phyloP scores from a whole-genome alignment of 768 basidiomycete species.

The Scleroderma citrinum region DNA sequence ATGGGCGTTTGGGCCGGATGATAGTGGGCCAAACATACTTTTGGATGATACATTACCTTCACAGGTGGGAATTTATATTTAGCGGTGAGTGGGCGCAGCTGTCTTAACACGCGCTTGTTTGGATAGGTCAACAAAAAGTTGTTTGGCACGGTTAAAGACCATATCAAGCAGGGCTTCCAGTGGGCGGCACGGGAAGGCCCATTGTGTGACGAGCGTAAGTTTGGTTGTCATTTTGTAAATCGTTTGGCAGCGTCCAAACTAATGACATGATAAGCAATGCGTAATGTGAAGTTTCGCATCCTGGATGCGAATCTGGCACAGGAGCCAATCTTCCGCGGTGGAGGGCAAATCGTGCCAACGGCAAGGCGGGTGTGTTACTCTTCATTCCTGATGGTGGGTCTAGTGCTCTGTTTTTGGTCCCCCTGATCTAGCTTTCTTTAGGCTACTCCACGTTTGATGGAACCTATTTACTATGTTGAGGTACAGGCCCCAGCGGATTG shows the following conservation, averaged over 20 bases:
- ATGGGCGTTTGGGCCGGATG: slow-evolving; percentile 99
- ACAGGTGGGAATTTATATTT: slow-evolving; percentile 46
- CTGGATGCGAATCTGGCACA: slow-evolving; percentile 88
- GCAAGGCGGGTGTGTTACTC: slow-evolving; percentile 99
- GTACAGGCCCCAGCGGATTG: slow-evolving; percentile 99
- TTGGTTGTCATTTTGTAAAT: background rate
- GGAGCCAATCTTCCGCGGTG: slow-evolving; percentile 96
- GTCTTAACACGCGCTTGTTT: background rate
- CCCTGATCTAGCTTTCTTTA: slow-evolving; percentile 30
- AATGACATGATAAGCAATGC: slow-evolving; percentile 62
- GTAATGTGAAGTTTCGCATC: slow-evolving; percentile 96
- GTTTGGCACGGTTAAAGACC: slow-evolving; percentile 83
- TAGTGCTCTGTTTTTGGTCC: background rate
- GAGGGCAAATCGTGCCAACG: slow-evolving; percentile 97
- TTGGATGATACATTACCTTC: slow-evolving; percentile 95
- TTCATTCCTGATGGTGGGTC: slow-evolving; percentile 90
- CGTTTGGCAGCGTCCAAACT: background rate
- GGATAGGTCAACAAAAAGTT: slow-evolving; percentile 87
- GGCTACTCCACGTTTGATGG: slow-evolving; percentile 94
- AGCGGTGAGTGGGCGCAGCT: background rate
- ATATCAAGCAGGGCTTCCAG: slow-evolving; percentile 98
- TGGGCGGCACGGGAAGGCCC: slow-evolving; percentile 99
- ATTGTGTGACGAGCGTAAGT: slow-evolving; percentile 96
- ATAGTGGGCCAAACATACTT: slow-evolving; percentile 88
- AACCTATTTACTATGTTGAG: slow-evolving; percentile 98